phyloP scores from a whole-genome alignment of 2,329 filamentous ascomycete species.

The Apiospora hydei region DNA sequence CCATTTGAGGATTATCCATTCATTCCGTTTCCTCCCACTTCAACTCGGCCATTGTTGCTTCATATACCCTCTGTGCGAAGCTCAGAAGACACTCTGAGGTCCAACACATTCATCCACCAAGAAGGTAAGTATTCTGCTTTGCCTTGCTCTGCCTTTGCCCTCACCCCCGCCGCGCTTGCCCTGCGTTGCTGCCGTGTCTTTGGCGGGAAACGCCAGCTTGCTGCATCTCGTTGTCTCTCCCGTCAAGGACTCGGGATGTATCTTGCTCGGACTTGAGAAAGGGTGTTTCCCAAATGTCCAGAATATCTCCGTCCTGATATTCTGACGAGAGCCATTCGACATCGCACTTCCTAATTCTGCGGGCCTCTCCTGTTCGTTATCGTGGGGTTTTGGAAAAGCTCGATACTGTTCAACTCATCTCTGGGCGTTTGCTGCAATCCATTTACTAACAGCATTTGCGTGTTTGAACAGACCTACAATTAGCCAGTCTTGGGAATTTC shows the following conservation, averaged over 20 bases:
- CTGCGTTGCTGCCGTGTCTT: conserved; percentile 5
- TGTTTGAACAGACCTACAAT: background rate
- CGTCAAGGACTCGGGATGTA: background rate
- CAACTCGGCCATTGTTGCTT: conserved; percentile 8
- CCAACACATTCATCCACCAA: background rate
- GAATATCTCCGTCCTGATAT: conserved; percentile 11
- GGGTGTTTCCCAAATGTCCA: background rate
- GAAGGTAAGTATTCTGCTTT: conserved; percentile 23
- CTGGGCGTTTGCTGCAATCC: background rate
- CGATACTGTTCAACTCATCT: background rate
- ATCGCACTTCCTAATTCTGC: background rate
- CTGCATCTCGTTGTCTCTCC: background rate
- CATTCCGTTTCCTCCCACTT: conserved; percentile 17
- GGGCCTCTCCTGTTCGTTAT: background rate
- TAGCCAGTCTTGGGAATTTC: conserved; percentile 3
- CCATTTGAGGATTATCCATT: conserved; percentile 22
- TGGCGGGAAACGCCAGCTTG: conserved; percentile 7
- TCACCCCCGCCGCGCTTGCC: background rate
- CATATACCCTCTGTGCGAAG: conserved; percentile 21
- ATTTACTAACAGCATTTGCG: conserved; percentile 8
- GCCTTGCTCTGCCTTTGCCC: conserved; percentile 1
- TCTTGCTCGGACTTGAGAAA: conserved; percentile 13
- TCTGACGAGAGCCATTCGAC: conserved; percentile 12
- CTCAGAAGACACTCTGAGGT: conserved; percentile 10
- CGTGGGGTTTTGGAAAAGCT: conserved; percentile 4